A percentile compares a stretch with the other conserved stretches of the same genome.
Conservation (phyloP, 106 monocot genomes). For the Alisma plantagoaquatica region DNA sequence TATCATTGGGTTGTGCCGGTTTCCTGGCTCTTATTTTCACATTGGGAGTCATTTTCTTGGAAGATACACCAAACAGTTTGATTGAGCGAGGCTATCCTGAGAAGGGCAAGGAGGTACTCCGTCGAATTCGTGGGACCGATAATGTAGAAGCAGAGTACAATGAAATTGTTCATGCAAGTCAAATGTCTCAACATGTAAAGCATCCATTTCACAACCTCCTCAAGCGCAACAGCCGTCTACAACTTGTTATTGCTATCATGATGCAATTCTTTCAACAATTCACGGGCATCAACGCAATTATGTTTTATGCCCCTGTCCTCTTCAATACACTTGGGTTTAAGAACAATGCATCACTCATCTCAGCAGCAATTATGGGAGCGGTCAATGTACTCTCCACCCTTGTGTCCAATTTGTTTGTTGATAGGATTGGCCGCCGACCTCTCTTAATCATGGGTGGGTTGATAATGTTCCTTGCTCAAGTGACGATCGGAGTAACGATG, state of each 20-base stretch:
- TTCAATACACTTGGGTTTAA: conserved; percentile 12
- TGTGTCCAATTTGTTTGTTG: conserved; percentile 9
- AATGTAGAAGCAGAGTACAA: conserved; percentile 15
- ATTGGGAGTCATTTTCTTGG: conserved; percentile 3
- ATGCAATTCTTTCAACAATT: conserved; percentile 18
- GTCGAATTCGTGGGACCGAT: conserved; percentile 2
- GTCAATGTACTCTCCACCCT: conserved; percentile 11
- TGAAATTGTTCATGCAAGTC: conserved; percentile 9
- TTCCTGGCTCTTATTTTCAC: conserved; percentile 29
- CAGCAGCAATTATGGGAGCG: conserved; percentile 5
- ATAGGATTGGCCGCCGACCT: conserved; percentile 9
- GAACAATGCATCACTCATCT: conserved; percentile 10
- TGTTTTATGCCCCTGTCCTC: conserved; percentile 17
- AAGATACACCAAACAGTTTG: conserved; percentile 14
- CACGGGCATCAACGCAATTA: conserved; percentile 19
- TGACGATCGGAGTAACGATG: too few species aligned
- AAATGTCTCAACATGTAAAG: conserved; percentile 5
- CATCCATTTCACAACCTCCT: conserved; percentile 16
- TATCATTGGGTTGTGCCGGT: conserved; percentile 41
- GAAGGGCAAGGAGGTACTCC: conserved; percentile 1
- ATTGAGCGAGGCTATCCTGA: too few species aligned
- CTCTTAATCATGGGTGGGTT: too few species aligned
- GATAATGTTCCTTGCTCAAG: too few species aligned
- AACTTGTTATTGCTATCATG: conserved; percentile 14
- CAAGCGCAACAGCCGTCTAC: conserved; percentile 11